Base-by-base conservation (phyloP, 192 early-diverging fungal species). In the Backusella tuberculispora region DNA sequence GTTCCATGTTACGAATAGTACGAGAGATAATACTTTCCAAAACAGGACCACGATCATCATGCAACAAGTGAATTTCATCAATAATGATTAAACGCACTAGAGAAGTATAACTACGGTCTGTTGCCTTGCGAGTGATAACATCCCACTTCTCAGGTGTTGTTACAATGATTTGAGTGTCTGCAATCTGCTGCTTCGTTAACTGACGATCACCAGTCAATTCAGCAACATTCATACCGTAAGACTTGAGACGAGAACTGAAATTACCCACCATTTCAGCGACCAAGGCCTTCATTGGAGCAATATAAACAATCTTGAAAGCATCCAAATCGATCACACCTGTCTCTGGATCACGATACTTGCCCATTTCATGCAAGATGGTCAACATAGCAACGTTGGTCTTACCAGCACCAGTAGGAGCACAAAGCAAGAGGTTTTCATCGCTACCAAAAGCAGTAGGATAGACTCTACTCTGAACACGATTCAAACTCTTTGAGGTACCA, bases 91-190 rank as follows among this genome's bases (percentile, higher is more conserved):
- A 80, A 94, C 67, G 34, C 24, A 81, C 80, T n/a, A 80, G 82
- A 5, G 89, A 89, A 9, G 99, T 88, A 77, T 99, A 96, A n/a
- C 90, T 92, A 83, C 99, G 97, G 38, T 97, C 98, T 6, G 95
- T 94, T 29, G 94, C 96, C 81, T 98, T 98, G 73, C 98, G 93
- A 43, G 98, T 99, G 41, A 97, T 94, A 37, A 99, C 93, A 81
- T 99, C 98, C 98, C 98, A 99, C 79, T 99, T 99, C 81, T 99
- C 98, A 9, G 98, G 98, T 4, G 98, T 99, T 2, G 98, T 98
- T 40, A 99, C 92, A 78, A 99, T 98, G 77, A 99, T 91, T 71
- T 98, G 95, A 2, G 98, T 99, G 60, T 95, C 94, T 9, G 95
- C 85, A 64, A 99, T 96, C 82, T 98, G 96, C 77, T 94, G 91